Evolutionary conservation across 441 rosid genomes (phyloP).

Genomic region (Capsella rubella): DNA sequence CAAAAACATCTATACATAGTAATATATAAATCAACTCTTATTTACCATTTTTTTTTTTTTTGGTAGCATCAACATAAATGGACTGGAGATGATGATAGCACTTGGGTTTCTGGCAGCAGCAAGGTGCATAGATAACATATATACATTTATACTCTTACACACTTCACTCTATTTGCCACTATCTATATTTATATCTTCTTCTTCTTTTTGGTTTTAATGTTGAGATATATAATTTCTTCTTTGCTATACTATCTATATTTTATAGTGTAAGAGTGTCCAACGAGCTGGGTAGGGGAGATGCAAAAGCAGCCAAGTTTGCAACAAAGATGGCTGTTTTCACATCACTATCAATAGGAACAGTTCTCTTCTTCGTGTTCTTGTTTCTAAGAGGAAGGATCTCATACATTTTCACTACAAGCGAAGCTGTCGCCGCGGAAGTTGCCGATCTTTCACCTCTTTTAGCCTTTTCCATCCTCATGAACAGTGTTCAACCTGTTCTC

Average conservation of each 20-base stretch:
- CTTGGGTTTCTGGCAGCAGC: slow-evolving; percentile 85
- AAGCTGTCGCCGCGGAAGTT: slow-evolving; percentile 54
- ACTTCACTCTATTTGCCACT: background rate
- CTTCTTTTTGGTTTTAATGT: background rate
- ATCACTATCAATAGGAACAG: slow-evolving; percentile 53
- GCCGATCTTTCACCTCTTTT: slow-evolving; percentile 57
- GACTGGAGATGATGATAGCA: slow-evolving; percentile 82
- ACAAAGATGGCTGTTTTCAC: slow-evolving; percentile 39
- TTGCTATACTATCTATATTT: background rate
- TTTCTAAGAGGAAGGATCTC: slow-evolving; percentile 50
- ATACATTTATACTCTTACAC: background rate
- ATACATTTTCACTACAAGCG: slow-evolving; percentile 51
- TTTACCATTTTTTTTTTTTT: background rate
- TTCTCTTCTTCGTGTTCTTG: slow-evolving; percentile 52
- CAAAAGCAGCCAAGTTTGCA: slow-evolving; percentile 53
- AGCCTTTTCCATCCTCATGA: slow-evolving; percentile 58
- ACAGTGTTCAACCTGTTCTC: slow-evolving; percentile 68
- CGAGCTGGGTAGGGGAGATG: slow-evolving; percentile 60
- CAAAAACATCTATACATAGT: too few species aligned
- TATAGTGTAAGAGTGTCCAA: slow-evolving; percentile 67
- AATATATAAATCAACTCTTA: background rate
- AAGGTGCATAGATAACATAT: slow-evolving; percentile 47
- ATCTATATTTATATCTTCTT: background rate
- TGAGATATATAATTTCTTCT: background rate
- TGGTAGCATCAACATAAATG: slow-evolving; percentile 70